Percentiles rank a stretch among this genome's conserved stretches.
These are phyloP conservation scores for Mortierella sp. DNA, from an alignment of 371 early-diverging fungal genomes.

Conservation along the genomic window DNA sequence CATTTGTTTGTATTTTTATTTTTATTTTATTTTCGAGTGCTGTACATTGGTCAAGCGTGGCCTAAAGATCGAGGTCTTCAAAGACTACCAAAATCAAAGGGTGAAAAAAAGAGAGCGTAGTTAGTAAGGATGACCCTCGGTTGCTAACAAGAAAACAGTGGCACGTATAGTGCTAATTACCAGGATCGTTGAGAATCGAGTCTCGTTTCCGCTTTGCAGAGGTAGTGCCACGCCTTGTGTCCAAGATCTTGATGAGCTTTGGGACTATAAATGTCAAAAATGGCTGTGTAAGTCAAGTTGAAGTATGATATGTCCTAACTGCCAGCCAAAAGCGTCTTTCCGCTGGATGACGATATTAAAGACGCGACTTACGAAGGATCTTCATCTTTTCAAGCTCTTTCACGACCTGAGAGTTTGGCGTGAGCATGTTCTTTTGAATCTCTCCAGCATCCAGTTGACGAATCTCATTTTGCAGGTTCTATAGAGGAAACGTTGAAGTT, in stretches of 20 bases:
- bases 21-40: background rate
- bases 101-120: too few relatives aligned
- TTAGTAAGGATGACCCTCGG: background rate
- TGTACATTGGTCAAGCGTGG: background rate
- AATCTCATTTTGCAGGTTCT: conserved; percentile 38
- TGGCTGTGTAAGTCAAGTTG: background rate
- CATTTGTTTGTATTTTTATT: background rate
- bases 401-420: conserved; percentile 32
- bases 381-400: conserved; percentile 47
- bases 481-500: background rate
- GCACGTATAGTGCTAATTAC: conserved; percentile 5
- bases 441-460: conserved; percentile 34
- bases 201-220: conserved; percentile 28
- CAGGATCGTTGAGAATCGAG: background rate
- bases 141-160: background rate
- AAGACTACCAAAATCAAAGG: background rate
- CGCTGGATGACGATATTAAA: background rate
- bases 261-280: conserved; percentile 22
- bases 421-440: conserved; percentile 39
- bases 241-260: conserved; percentile 24
- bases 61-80: conserved; percentile 2
- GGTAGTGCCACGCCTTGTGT: conserved; percentile 19
- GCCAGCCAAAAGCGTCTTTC: background rate
- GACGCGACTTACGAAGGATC: conserved; percentile 31
- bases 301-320: background rate